A percentile compares a stretch with the other conserved stretches of the same genome.
phyloP scores from a whole-genome alignment of 31 red algal genomes.

The Endocladia muricata region DNA sequence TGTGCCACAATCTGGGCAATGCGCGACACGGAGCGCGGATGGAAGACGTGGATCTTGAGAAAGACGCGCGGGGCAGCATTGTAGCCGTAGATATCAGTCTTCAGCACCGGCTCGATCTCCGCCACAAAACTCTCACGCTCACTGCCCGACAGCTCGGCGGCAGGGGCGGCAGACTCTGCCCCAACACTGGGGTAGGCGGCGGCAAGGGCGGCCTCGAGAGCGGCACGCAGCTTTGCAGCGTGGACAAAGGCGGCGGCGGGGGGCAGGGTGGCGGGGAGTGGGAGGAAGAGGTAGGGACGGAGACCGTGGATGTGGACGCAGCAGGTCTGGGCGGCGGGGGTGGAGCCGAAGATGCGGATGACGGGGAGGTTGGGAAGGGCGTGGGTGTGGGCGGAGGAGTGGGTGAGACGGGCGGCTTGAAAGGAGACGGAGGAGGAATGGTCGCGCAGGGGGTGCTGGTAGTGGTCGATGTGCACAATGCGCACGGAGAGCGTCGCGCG shows the following conservation, averaged over 20 bases:
- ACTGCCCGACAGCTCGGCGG: not conserved
- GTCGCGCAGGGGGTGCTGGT: slow-evolving; percentile 31
- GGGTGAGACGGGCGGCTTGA: slow-evolving; percentile 50
- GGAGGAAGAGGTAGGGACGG: slow-evolving; percentile 80
- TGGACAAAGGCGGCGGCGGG: slow-evolving; percentile 7
- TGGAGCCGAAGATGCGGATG: slow-evolving; percentile 85
- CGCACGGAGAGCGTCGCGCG: slow-evolving; percentile 49
- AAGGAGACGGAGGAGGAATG: slow-evolving; percentile 47
- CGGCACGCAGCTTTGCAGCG: slow-evolving; percentile 32
- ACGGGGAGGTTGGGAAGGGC: slow-evolving; percentile 52
- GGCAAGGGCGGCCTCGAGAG: slow-evolving; percentile 56
- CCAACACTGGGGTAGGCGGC: slow-evolving; percentile 24
- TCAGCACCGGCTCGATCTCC: slow-evolving; percentile 64
- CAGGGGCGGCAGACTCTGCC: not conserved
- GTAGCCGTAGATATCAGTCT: slow-evolving; percentile 83
- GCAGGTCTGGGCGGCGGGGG: slow-evolving; percentile 64
- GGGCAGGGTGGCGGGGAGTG: slow-evolving; percentile 16
- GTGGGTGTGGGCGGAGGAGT: too few relatives aligned
- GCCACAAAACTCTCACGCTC: slow-evolving; percentile 45
- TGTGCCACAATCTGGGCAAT: slow-evolving; percentile 50
- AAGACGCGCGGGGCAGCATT: slow-evolving; percentile 32
- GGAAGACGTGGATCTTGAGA: slow-evolving; percentile 55
- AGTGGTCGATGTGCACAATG: slow-evolving; percentile 70
- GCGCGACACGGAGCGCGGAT: slow-evolving; percentile 50
- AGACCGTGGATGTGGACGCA: slow-evolving; percentile 84